These are phyloP conservation scores for Pascua sp. DNA, from an alignment of 1,284 basidiomycete species.

Conservation along the genomic window DNA sequence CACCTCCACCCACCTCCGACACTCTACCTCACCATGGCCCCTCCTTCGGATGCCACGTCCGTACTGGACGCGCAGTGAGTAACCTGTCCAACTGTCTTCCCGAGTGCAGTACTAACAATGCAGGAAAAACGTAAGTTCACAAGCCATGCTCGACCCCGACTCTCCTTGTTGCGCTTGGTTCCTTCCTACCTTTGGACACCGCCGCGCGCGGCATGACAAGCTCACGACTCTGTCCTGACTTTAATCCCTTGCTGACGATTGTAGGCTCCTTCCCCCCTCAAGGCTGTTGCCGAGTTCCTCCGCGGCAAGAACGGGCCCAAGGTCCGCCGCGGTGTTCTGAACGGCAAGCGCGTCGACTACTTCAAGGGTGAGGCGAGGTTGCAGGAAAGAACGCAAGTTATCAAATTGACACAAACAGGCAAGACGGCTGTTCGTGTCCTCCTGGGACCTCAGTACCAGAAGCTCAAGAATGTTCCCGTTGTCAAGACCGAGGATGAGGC, in stretches of 20 bases:
- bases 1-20: too few species aligned
- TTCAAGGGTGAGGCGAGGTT: conserved; percentile 76
- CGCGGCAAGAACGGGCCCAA: conserved; percentile 84
- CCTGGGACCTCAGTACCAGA: conserved; percentile 83
- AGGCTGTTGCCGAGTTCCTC: conserved; percentile 77
- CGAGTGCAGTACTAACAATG: neutral
- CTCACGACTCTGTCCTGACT: neutral
- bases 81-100: too few species aligned
- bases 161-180: neutral
- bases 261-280: conserved; percentile 66
- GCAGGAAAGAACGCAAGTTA: neutral
- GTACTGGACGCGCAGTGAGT: conserved; percentile 20
- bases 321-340: conserved; percentile 80
- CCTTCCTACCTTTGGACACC: neutral
- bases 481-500: conserved; percentile 77
- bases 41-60: conserved; percentile 18
- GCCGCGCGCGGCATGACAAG: neutral
- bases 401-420: conserved; percentile 55
- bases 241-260: neutral
- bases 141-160: neutral
- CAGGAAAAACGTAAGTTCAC: conserved; percentile 18
- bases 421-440: conserved; percentile 89
- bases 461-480: conserved; percentile 77
- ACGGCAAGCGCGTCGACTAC: conserved; percentile 94
- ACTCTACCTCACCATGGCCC: conserved; percentile 7